These are phyloP conservation scores for Tilletiopsis washingtonensis DNA, from an alignment of 1,284 basidiomycete species.

Conservation along the genomic window DNA sequence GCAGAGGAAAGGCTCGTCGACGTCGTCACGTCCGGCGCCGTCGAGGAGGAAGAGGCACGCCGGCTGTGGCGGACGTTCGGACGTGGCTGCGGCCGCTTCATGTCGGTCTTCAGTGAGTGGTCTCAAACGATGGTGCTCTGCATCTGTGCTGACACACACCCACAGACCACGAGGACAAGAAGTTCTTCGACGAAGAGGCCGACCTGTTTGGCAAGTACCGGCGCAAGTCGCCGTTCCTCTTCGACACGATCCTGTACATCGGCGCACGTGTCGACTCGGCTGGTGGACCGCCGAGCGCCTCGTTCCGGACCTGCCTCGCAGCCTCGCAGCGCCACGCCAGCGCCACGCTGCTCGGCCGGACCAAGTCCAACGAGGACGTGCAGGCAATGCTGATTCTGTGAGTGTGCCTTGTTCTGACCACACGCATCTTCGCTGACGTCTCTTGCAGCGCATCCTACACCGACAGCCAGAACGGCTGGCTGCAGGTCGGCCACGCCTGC, in stretches of 20 bases:
- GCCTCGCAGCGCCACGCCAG: slow-evolving; percentile 89
- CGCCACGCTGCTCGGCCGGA: slow-evolving; percentile 80
- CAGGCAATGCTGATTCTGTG: no score
- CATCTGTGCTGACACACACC: no score
- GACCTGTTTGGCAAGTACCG: slow-evolving; percentile 82
- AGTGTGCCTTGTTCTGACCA: no score
- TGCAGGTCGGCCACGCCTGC: slow-evolving; percentile 84
- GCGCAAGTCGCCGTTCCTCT: slow-evolving; percentile 85
- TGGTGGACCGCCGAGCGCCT: slow-evolving; percentile 68
- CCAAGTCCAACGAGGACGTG: no score
- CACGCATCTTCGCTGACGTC: no score
- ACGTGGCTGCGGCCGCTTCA: slow-evolving; percentile 62
- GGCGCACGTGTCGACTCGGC: slow-evolving; percentile 84
- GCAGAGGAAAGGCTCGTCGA: slow-evolving; percentile 9
- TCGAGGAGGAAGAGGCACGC: slow-evolving; percentile 70
- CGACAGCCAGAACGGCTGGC: slow-evolving; percentile 71
- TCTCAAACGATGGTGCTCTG: no score
- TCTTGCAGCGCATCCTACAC: slow-evolving; percentile 90
- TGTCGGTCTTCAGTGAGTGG: slow-evolving; percentile 85
- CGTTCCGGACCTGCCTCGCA: slow-evolving; percentile 81
- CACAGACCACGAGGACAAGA: slow-evolving; percentile 84
- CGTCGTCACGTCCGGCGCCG: slow-evolving; percentile 45
- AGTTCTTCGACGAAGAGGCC: slow-evolving; percentile 74
- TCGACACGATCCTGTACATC: slow-evolving; percentile 79
- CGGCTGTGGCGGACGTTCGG: slow-evolving; percentile 38